Percentiles rank a stretch among this genome's conserved stretches.
These are phyloP conservation scores for Elaeis oleifera DNA, from an alignment of 202 grass and related monocot genomes.

Conservation along the genomic window DNA sequence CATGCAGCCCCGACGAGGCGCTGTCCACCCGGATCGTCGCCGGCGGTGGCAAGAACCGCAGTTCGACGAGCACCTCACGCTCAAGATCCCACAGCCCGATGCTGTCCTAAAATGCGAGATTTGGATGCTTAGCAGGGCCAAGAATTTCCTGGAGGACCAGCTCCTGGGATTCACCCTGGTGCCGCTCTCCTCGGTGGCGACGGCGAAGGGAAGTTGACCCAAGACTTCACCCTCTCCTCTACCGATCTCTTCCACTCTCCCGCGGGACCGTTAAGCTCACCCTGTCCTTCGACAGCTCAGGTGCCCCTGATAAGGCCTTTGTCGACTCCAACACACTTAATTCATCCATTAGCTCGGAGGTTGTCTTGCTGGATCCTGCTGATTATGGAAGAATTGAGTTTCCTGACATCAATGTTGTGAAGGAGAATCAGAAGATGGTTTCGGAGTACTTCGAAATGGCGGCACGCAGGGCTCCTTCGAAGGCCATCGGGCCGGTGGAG, in stretches of 20 bases:
- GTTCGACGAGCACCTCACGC: slow-evolving; percentile 50
- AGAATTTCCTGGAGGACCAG: slow-evolving; percentile 59
- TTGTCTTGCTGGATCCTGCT: slow-evolving; percentile 48
- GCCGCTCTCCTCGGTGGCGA: slow-evolving; percentile 42
- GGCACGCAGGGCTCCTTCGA: background rate
- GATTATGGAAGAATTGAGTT: slow-evolving; percentile 54
- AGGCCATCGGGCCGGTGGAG: no score
- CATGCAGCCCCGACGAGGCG: slow-evolving; percentile 45
- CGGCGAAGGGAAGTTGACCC: slow-evolving; percentile 9
- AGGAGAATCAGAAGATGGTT: slow-evolving; percentile 70
- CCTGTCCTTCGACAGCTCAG: slow-evolving; percentile 35
- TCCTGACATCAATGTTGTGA: slow-evolving; percentile 44
- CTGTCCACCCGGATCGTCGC: slow-evolving; percentile 42
- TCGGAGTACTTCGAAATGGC: slow-evolving; percentile 56
- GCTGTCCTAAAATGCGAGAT: slow-evolving; percentile 87
- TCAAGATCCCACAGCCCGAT: slow-evolving; percentile 16
- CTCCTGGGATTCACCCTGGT: slow-evolving; percentile 91
- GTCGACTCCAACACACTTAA: background rate
- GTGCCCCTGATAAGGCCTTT: background rate
- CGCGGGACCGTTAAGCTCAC: slow-evolving; percentile 44
- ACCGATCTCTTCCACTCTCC: slow-evolving; percentile 81
- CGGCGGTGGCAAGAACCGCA: slow-evolving; percentile 36
- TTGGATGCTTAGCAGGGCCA: slow-evolving; percentile 73
- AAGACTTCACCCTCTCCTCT: slow-evolving; percentile 67
- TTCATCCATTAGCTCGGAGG: slow-evolving; percentile 69